Percentiles rank a stretch among this genome's conserved stretches.
These are phyloP conservation scores for Clarkia xantiana DNA, from an alignment of 345 rosid species.

Conservation along the genomic window DNA sequence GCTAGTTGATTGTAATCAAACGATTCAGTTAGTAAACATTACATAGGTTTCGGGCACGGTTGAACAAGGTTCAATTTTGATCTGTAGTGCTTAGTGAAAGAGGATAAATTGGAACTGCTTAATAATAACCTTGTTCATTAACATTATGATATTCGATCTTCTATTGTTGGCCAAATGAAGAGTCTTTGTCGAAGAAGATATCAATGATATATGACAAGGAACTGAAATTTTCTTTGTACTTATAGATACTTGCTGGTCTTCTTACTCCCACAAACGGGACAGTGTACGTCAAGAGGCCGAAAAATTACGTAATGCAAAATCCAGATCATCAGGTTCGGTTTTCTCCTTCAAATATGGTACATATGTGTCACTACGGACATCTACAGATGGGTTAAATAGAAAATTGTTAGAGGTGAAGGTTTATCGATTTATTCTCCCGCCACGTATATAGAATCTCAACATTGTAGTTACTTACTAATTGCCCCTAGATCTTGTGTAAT, in stretches of 20 bases:
- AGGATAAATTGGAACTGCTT: too few species aligned
- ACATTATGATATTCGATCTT: too few species aligned
- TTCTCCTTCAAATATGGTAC: background rate
- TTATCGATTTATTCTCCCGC: too few species aligned
- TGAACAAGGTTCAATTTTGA: too few species aligned
- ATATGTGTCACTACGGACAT: background rate
- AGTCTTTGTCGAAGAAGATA: background rate
- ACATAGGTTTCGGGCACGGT: too few species aligned
- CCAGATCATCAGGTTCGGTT: slow-evolving; percentile 80
- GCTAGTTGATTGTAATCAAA: too few species aligned
- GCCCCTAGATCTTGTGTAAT: too few species aligned
- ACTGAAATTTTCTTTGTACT: slow-evolving; percentile 1
- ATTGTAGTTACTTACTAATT: too few species aligned
- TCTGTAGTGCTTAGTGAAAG: too few species aligned
- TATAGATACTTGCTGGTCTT: slow-evolving; percentile 85
- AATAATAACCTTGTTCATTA: too few species aligned
- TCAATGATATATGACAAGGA: background rate
- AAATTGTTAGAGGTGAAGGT: background rate
- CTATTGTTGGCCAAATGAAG: background rate
- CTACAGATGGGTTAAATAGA: background rate
- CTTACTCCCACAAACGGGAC: slow-evolving; percentile 54
- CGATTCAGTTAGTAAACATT: too few species aligned
- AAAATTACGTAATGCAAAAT: slow-evolving; percentile 80
- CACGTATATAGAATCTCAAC: too few species aligned
- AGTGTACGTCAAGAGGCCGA: slow-evolving; percentile 45